A percentile compares a stretch with the other conserved stretches of the same genome.
Conservation (phyloP, 768 basidiomycete genomes). For the Boletus rubescentipes region DNA sequence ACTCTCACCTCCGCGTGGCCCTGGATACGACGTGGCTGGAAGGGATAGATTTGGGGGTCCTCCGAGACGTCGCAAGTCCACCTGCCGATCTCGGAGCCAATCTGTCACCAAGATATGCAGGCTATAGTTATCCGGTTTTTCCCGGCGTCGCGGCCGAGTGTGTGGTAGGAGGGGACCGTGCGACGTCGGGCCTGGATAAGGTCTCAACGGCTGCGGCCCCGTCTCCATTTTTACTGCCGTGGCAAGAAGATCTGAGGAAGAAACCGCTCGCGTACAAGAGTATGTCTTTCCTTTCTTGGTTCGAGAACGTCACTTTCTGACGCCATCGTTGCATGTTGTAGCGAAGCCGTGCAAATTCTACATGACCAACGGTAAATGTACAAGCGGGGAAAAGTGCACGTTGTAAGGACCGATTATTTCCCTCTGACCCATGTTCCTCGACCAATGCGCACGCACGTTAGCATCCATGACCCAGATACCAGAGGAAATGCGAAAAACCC, state of each 20-base stretch:
- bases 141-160: constrained; percentile 14
- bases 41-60: not conserved
- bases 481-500: not conserved
- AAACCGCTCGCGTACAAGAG: constrained; percentile 31
- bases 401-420: constrained; percentile 44
- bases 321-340: constrained; percentile 19
- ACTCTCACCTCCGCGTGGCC: constrained; percentile 7
- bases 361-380: constrained; percentile 44
- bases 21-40: constrained; percentile 5
- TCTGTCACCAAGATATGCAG: constrained; percentile 10
- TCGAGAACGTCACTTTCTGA: not conserved
- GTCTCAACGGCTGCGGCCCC: not conserved
- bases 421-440: not conserved
- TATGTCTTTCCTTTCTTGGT: constrained; percentile 10
- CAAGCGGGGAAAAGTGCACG: constrained; percentile 54
- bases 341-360: constrained; percentile 65
- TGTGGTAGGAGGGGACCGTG: constrained; percentile 1
- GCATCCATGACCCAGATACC: constrained; percentile 43
- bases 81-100: constrained; percentile 12
- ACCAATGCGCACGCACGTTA: constrained; percentile 20
- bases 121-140: constrained; percentile 14
- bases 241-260: constrained; percentile 19
- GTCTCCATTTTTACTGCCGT: not conserved
- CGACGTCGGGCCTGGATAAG: constrained; percentile 10
- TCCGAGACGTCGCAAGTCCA: constrained; percentile 2